Base-by-base conservation (phyloP, 169 alveolate genomes). In the Cryptosporidium parvum region DNA sequence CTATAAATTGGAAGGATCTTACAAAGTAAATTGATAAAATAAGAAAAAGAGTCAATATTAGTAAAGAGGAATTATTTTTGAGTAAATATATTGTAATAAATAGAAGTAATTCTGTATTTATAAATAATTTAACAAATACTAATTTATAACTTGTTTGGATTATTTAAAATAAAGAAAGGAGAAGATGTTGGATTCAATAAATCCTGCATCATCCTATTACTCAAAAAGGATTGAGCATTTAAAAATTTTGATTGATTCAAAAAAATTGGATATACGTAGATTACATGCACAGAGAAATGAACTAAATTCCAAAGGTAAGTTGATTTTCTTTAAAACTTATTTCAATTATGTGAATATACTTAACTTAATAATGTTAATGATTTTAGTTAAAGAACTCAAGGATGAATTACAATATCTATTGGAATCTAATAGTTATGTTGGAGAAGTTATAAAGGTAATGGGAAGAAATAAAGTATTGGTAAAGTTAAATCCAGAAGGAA, bases 221-320 rank as follows among this genome's bases (percentile, higher is more conserved):
- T 26, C 39, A 12, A 80, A 51, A 29, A 59, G 51, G 18, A 80
- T 80, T 2, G 75, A 80, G n/a, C 75, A 61, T n/a, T 62, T 80
- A 45, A 67, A 80, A 10, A 37, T 80, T 21, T 59, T 37, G 33
- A 62, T 80, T 1, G 59, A 45, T 62, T 65, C 65, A 26, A 93
- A 93, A 84, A 62, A 71, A 56, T 48, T 73, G 8, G 94, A 97
- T 80, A 92, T 95, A 23, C 94, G 97, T 69, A 73, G 99, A 14
- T 94, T 97, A 29, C 99, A 98, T 89, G 99, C 99, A 6, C 98
- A 98, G 92, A 95, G 99, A 85, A 98, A 98, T 92, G 99, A 98
- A 69, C 93, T 98, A 91, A 98, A 98, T 93, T 92, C 96, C 29
- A 92, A 96, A 85, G 99, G 97, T 84, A 61, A 21, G 84, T 65